Base-by-base conservation (phyloP, 495 filamentous ascomycete genomes). In the Aspergillus cavernicola region DNA sequence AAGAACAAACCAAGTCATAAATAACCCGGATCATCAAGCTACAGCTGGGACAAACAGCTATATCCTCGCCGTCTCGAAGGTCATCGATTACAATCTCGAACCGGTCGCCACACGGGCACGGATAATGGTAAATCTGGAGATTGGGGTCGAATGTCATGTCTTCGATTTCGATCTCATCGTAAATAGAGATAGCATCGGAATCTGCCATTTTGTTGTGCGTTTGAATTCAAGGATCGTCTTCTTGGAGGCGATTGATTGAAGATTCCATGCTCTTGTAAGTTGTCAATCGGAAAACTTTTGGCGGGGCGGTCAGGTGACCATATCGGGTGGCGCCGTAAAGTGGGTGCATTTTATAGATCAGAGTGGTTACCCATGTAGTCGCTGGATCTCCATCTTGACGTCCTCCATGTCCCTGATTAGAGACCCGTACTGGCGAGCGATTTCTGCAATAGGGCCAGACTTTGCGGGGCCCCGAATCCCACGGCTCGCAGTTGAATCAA, bases 121-220 rank as follows among this genome's bases (percentile, higher is more conserved):
- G 93, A 69, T 90, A 96, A 68, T 91, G 88, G 72, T 96, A 98
- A 62, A 95, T 84, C 68, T 95, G 84, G 18, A 89, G 76, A 3
- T 78, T 78, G 20, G 84, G 71, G 69, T 98, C 90, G 69, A 83
- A 98, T 65, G 89, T 93, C 88, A 97, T 95, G 68, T 98, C 93
- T 68, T 98, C 93, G 79, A 98, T 97, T 67, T 98, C 93, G 73
- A 98, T 90, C 71, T 98, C 92, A 70, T 98, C 93, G 77, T 98
- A 98, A 63, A 96, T 87, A 51, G 86, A 82, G 38, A 84, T 66
- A 40, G 78, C 70, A 33, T 85, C 83, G 61, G n/a, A n/a, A n/a
- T 88, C 86, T 20, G 84, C 77, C 86, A 88, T 89, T 40, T 64
- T 75, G 44, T 29, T 11, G 20, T 20, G 31, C 11, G 8, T 35